phyloP scores from a whole-genome alignment of 352 stramenopile genomes.

The Globisporangium polare region DNA sequence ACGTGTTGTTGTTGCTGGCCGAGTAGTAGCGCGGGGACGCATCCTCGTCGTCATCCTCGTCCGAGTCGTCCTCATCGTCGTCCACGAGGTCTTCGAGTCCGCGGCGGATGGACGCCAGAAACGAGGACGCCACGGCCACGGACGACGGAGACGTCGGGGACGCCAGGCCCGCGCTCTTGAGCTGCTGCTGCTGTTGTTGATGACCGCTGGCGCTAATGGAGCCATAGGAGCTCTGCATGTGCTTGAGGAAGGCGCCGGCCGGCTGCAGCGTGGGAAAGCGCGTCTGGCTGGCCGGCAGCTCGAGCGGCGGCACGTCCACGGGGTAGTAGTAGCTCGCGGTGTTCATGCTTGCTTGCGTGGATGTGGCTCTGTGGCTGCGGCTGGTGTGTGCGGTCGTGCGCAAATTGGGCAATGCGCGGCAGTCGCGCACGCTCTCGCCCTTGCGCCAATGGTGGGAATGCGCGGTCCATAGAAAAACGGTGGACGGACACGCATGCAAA shows the following conservation, averaged over 20 bases:
- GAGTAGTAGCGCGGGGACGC: slow-evolving; percentile 17
- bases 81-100: slow-evolving; percentile 20
- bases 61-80: slow-evolving; percentile 8
- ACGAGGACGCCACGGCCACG: slow-evolving; percentile 13
- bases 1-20: slow-evolving; percentile 13
- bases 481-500: slow-evolving; percentile 2
- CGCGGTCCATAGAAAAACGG: not conserved
- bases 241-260: slow-evolving; percentile 18
- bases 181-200: not conserved
- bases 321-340: slow-evolving; percentile 9
- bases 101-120: slow-evolving; percentile 17
- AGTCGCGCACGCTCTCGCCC: not conserved
- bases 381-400: not conserved
- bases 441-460: slow-evolving; percentile 1
- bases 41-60: slow-evolving; percentile 12
- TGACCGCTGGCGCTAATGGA: not conserved
- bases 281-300: slow-evolving; percentile 9
- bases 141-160: slow-evolving; percentile 15
- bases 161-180: slow-evolving; percentile 2
- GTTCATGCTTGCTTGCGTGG: not conserved
- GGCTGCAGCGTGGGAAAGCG: slow-evolving; percentile 17
- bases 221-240: slow-evolving; percentile 10
- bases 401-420: slow-evolving; percentile 15
- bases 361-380: not conserved
- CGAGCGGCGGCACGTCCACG: slow-evolving; percentile 11